Evolutionary conservation across 148 eudicot species (phyloP).

Genomic region (Rhododendron ovatum): DNA sequence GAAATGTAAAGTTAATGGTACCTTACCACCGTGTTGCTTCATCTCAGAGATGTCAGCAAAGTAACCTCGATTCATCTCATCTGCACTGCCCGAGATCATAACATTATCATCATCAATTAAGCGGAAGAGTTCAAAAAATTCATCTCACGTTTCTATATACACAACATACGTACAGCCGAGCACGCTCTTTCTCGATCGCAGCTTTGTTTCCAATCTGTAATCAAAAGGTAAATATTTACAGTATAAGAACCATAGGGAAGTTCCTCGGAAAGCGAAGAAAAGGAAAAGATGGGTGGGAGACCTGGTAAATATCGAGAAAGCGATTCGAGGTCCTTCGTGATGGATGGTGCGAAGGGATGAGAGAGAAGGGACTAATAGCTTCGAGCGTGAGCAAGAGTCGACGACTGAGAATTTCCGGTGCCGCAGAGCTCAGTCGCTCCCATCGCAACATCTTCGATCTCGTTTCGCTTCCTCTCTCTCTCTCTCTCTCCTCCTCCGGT

Average conservation of each 20-base stretch:
- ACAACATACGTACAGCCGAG: constrained; percentile 66
- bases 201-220: constrained; percentile 76
- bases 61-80: constrained; percentile 95
- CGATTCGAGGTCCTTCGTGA: constrained; percentile 45
- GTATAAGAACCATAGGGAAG: neutral
- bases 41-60: constrained; percentile 90
- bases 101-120: constrained; percentile 17
- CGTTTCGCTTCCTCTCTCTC: neutral
- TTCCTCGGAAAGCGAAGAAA: neutral
- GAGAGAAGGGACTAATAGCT: constrained; percentile 15
- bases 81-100: constrained; percentile 75
- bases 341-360: constrained; percentile 32
- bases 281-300: constrained; percentile 1
- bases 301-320: constrained; percentile 85
- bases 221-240: neutral
- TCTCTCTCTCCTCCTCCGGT: neutral
- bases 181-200: constrained; percentile 85
- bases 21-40: constrained; percentile 91
- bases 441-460: constrained; percentile 41
- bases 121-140: constrained; percentile 12
- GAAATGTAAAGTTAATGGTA: constrained; percentile 6
- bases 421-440: constrained; percentile 27
- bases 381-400: constrained; percentile 11
- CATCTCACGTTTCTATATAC: neutral
- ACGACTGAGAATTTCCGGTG: constrained; percentile 20